These are phyloP conservation scores for Sporisorium sorghi DNA, from an alignment of 1,284 basidiomycete genomes.

Conservation along the genomic window DNA sequence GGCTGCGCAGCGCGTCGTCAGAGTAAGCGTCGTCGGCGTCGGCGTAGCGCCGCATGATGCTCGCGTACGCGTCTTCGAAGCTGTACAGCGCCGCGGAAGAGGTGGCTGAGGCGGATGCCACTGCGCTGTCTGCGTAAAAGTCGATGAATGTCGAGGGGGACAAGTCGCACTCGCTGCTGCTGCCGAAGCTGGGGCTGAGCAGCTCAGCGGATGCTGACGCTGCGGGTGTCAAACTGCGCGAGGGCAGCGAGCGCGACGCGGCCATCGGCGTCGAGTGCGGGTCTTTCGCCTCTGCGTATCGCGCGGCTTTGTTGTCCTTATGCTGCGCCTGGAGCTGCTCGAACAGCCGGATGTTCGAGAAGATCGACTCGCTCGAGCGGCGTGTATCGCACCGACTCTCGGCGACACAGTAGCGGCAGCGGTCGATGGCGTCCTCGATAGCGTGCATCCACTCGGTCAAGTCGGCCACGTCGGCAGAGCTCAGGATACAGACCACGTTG, in stretches of 20 bases:
- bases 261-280: conserved; percentile 12
- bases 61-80: conserved; percentile 32
- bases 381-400: neutral
- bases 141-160: conserved; percentile 23
- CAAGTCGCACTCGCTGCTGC: conserved; percentile 6
- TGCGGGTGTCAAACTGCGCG: neutral
- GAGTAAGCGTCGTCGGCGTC: no score
- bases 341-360: conserved; percentile 12
- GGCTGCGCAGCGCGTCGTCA: neutral
- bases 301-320: neutral
- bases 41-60: conserved; percentile 21
- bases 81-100: conserved; percentile 16
- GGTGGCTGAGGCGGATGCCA: neutral
- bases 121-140: conserved; percentile 13
- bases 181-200: no score
- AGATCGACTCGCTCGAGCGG: conserved; percentile 15
- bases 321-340: conserved; percentile 17
- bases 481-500: conserved; percentile 12
- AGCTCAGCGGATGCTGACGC: neutral
- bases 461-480: conserved; percentile 24
- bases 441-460: conserved; percentile 19
- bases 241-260: conserved; percentile 9
- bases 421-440: conserved; percentile 12
- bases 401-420: neutral
- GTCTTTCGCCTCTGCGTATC: no score